Conservation (phyloP, 2,329 filamentous ascomycete genomes). For the Colletotrichum spinosum region DNA sequence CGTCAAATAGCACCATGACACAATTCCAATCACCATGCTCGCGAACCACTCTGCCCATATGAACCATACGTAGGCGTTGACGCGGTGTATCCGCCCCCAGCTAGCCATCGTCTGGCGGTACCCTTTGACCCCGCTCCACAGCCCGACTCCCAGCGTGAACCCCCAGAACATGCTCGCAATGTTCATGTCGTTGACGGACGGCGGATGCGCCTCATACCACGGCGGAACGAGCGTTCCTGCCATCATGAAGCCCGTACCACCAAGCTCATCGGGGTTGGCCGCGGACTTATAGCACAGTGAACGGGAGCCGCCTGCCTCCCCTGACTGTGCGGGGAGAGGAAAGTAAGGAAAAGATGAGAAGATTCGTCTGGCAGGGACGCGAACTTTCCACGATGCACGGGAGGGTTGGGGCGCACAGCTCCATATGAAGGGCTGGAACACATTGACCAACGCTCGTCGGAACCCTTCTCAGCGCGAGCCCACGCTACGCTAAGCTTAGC, state of each 20-base stretch:
- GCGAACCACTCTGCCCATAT: constrained; percentile 54
- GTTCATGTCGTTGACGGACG: constrained; percentile 44
- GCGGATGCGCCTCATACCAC: constrained; percentile 29
- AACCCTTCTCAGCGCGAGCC: constrained; percentile 9
- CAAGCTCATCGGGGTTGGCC: constrained; percentile 1
- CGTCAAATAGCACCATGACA: constrained; percentile 51
- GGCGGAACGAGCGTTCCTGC: constrained; percentile 31
- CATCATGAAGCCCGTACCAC: constrained; percentile 1
- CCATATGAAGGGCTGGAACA: constrained; percentile 19
- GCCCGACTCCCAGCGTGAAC: constrained; percentile 50
- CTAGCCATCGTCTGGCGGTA: constrained; percentile 49
- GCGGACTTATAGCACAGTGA: background rate
- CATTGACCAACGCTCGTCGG: constrained; percentile 19
- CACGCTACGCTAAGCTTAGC: background rate
- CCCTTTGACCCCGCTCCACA: constrained; percentile 48
- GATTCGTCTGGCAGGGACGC: background rate
- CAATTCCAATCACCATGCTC: constrained; percentile 48
- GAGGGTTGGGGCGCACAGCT: background rate
- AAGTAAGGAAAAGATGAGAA: background rate
- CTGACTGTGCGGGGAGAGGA: background rate
- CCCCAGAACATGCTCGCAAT: constrained; percentile 52
- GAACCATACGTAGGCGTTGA: constrained; percentile 52
- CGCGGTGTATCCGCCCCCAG: constrained; percentile 45
- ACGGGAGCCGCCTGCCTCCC: constrained; percentile 1
- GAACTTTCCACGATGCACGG: background rate